Percentiles rank a stretch among this genome's conserved stretches.
Evolutionary conservation across 2,329 filamentous ascomycete genomes (phyloP).

Genomic region (Neonectria ditissima): DNA sequence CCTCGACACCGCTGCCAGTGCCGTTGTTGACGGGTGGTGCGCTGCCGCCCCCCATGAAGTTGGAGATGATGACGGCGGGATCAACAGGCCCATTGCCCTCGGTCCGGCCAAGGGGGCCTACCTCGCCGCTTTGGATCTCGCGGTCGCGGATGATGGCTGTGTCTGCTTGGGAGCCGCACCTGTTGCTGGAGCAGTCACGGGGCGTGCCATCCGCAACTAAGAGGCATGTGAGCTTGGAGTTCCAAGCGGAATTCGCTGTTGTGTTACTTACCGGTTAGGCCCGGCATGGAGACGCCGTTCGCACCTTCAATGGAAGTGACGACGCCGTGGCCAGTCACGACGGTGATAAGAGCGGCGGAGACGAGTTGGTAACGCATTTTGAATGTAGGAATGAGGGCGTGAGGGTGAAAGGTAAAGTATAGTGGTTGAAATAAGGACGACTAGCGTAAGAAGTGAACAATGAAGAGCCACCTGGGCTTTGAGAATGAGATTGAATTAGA

Average conservation of each 20-base stretch:
- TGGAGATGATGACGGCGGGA: conserved; percentile 66
- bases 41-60: conserved; percentile 66
- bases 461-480: conserved; percentile 25
- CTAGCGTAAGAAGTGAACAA: conserved; percentile 21
- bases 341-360: conserved; percentile 54
- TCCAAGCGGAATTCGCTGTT: background rate
- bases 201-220: conserved; percentile 73
- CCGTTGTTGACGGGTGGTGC: conserved; percentile 54
- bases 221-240: conserved; percentile 1
- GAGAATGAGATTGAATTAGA: conserved; percentile 3
- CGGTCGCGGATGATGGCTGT: conserved; percentile 75
- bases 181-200: conserved; percentile 71
- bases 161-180: conserved; percentile 74
- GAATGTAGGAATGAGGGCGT: background rate
- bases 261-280: conserved; percentile 55
- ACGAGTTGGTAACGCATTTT: conserved; percentile 47
- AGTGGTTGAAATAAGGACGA: conserved; percentile 19
- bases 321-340: conserved; percentile 69
- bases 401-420: conserved; percentile 4
- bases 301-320: conserved; percentile 67
- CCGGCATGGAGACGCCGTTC: conserved; percentile 73
- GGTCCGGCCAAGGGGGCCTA: conserved; percentile 73
- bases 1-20: conserved; percentile 57
- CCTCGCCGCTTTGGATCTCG: conserved; percentile 65
- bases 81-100: conserved; percentile 69